phyloP scores from a whole-genome alignment of 2,329 filamentous ascomycete genomes.

The Aspergillus sclerotialis region DNA sequence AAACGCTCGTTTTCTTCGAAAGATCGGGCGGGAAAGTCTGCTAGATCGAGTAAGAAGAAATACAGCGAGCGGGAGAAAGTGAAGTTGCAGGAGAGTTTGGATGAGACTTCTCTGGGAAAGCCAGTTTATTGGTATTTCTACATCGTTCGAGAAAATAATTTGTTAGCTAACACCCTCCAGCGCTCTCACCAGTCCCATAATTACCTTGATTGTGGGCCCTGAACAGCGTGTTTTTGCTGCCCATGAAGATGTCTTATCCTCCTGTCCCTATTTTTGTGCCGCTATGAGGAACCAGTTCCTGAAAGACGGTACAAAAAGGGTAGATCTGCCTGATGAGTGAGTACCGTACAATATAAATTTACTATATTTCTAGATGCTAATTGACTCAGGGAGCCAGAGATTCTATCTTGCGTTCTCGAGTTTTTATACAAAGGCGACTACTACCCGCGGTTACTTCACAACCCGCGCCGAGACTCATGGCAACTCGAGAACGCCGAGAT shows the following conservation, averaged over 20 bases:
- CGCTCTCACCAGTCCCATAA: conserved; percentile 62
- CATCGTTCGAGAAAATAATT: background rate
- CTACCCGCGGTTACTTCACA: conserved; percentile 80
- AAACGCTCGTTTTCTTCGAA: conserved; percentile 81
- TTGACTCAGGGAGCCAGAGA: conserved; percentile 67
- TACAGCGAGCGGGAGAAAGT: conserved; percentile 72
- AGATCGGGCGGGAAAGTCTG: conserved; percentile 82
- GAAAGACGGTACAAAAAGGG: conserved; percentile 64
- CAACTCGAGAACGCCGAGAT: conserved; percentile 69
- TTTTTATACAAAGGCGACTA: conserved; percentile 97
- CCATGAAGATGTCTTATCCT: conserved; percentile 83
- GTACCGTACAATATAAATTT: conserved; percentile 4
- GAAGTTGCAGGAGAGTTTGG: conserved; percentile 81
- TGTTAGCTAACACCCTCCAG: conserved; percentile 21
- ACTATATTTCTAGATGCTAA: conserved; percentile 2
- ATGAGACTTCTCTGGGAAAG: conserved; percentile 50
- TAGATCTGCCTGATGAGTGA: conserved; percentile 63
- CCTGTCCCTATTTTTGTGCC: conserved; percentile 76
- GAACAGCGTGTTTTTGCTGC: conserved; percentile 90
- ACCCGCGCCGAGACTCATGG: conserved; percentile 81
- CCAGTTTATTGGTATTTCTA: conserved; percentile 20
- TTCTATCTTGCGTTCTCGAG: conserved; percentile 89
- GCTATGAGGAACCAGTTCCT: conserved; percentile 66
- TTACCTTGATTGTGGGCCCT: conserved; percentile 75
- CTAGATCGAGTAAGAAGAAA: conserved; percentile 69